Percentiles rank a stretch among this genome's conserved stretches.
phyloP scores from a whole-genome alignment of 1,284 basidiomycete genomes.

The Sporisorium exsertum region DNA sequence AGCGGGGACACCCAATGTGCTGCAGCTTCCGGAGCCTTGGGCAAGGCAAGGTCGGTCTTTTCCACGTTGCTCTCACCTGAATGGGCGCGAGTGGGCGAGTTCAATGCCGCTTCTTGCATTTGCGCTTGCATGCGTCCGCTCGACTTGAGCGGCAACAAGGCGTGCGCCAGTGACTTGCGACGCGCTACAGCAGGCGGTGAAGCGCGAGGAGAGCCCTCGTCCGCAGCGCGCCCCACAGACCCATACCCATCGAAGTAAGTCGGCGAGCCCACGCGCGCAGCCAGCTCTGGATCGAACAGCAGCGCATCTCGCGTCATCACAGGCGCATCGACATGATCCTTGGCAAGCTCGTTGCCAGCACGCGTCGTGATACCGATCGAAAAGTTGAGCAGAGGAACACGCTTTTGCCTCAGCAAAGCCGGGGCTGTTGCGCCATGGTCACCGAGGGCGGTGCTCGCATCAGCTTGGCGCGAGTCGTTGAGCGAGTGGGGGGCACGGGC shows the following conservation, averaged over 20 bases:
- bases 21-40: conserved; percentile 8
- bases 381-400: conserved; percentile 40
- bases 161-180: conserved; percentile 23
- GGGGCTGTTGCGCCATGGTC: conserved; percentile 6
- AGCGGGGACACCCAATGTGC: conserved; percentile 3
- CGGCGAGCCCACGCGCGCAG: conserved; percentile 19
- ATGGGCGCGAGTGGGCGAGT: conserved; percentile 7
- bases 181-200: conserved; percentile 17
- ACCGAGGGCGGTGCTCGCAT: background rate
- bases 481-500: conserved; percentile 11
- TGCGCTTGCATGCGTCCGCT: conserved; percentile 23
- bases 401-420: conserved; percentile 29
- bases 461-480: conserved; percentile 17
- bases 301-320: conserved; percentile 45
- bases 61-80: conserved; percentile 11
- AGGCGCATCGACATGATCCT: conserved; percentile 17
- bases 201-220: conserved; percentile 7
- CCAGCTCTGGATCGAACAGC: conserved; percentile 46
- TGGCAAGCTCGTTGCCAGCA: conserved; percentile 18
- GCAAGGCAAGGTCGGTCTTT: conserved; percentile 8
- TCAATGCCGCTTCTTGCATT: conserved; percentile 4
- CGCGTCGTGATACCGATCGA: conserved; percentile 35
- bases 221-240: background rate
- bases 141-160: conserved; percentile 22
- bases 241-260: conserved; percentile 5